A percentile compares a stretch with the other conserved stretches of the same genome.
phyloP scores from a whole-genome alignment of 495 filamentous ascomycete genomes.

The Lasiosphaeria ovina region DNA sequence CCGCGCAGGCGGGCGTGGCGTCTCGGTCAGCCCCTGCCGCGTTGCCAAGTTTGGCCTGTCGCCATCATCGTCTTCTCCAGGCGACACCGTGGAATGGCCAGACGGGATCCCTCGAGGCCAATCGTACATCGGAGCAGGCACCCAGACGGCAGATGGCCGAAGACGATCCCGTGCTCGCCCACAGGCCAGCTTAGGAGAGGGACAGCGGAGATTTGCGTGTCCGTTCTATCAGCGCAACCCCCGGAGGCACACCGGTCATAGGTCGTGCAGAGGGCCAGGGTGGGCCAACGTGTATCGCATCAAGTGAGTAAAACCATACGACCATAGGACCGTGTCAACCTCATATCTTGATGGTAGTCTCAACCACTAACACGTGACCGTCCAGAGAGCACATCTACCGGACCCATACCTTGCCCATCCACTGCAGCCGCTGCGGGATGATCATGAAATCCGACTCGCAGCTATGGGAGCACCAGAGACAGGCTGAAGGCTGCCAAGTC shows the following conservation, averaged over 20 bases:
- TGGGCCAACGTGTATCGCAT: constrained; percentile 7
- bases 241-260: constrained; percentile 5
- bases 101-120: too few relatives aligned
- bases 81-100: too few relatives aligned
- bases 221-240: constrained; percentile 16
- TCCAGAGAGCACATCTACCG: constrained; percentile 18
- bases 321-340: neutral
- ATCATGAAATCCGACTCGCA: neutral
- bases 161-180: neutral
- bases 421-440: constrained; percentile 9
- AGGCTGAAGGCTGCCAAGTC: constrained; percentile 4
- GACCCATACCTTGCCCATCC: constrained; percentile 9
- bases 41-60: neutral
- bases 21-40: neutral
- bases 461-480: constrained; percentile 7
- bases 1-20: constrained; percentile 4
- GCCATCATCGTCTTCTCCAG: neutral
- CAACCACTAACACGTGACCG: neutral
- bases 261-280: constrained; percentile 13
- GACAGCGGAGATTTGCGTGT: constrained; percentile 11
- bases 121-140: too few relatives aligned
- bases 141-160: neutral
- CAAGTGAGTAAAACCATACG: constrained; percentile 6
- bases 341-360: neutral
- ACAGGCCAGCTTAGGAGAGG: neutral